A percentile compares a stretch with the other conserved stretches of the same genome.
These are phyloP conservation scores for Odontarrhena argentea DNA, from an alignment of 345 rosid genomes.

Conservation along the genomic window DNA sequence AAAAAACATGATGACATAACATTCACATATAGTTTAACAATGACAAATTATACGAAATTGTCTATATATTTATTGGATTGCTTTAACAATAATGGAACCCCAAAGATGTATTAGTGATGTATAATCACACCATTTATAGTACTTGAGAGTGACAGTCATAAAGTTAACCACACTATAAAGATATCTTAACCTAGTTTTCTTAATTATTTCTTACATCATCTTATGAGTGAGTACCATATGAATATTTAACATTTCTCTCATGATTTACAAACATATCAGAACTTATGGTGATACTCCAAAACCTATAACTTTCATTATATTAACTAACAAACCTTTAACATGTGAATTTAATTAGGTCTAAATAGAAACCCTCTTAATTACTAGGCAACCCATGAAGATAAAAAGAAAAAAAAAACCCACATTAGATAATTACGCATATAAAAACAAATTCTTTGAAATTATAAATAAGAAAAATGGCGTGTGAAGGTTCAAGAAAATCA, in stretches of 20 bases:
- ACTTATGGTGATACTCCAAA: neutral
- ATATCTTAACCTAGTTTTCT: constrained; percentile 21
- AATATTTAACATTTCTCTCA: neutral
- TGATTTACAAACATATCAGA: neutral
- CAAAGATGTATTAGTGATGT: constrained; percentile 32
- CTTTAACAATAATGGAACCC: constrained; percentile 34
- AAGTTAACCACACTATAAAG: constrained; percentile 10
- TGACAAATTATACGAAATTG: constrained; percentile 24
- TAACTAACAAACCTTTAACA: too few relatives aligned
- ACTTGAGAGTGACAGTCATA: constrained; percentile 30
- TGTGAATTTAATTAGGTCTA: neutral
- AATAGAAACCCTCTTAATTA: constrained; percentile 2
- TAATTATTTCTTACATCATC: constrained; percentile 23
- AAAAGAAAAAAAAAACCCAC: too few relatives aligned
- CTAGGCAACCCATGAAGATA: neutral
- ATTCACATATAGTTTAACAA: constrained; percentile 36
- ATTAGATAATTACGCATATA: constrained; percentile 6
- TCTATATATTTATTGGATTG: constrained; percentile 38
- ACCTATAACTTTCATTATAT: neutral
- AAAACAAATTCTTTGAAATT: neutral
- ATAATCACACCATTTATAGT: constrained; percentile 34
- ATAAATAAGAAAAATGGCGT: neutral
- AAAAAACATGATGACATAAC: constrained; percentile 38
- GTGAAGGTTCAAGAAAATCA: constrained; percentile 42
- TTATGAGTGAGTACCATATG: constrained; percentile 1